These are phyloP conservation scores for Phoma sp. DNA, from an alignment of 2,329 filamentous ascomycete genomes.

Conservation along the genomic window DNA sequence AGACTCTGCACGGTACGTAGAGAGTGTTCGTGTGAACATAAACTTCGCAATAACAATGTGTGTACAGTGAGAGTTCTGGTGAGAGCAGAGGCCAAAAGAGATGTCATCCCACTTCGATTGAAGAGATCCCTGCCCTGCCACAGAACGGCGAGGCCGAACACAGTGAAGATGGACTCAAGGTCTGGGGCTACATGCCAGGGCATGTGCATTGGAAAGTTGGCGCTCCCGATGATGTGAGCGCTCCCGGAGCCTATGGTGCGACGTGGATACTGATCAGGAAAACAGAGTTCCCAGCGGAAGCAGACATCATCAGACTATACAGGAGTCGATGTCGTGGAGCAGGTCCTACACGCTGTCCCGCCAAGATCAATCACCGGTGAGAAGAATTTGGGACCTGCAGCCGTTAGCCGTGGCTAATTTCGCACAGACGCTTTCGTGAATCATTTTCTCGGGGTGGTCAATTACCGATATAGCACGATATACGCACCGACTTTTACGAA, in stretches of 20 bases:
- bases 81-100: slow-evolving; percentile 32
- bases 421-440: slow-evolving; percentile 55
- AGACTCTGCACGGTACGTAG: slow-evolving; percentile 30
- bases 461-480: slow-evolving; percentile 57
- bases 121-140: slow-evolving; percentile 10
- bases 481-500: slow-evolving; percentile 56
- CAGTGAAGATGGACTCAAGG: slow-evolving; percentile 38
- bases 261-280: background rate
- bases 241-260: background rate
- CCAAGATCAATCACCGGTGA: slow-evolving; percentile 44
- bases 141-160: slow-evolving; percentile 18
- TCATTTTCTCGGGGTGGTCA: slow-evolving; percentile 55
- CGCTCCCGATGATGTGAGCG: slow-evolving; percentile 24
- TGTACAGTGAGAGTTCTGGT: slow-evolving; percentile 24
- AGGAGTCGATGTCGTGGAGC: slow-evolving; percentile 43
- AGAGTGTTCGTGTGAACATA: background rate
- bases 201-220: slow-evolving; percentile 44
- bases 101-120: slow-evolving; percentile 18
- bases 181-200: slow-evolving; percentile 48
- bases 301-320: slow-evolving; percentile 17
- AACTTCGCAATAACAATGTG: slow-evolving; percentile 4
- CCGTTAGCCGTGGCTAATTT: slow-evolving; percentile 8
- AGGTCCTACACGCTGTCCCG: slow-evolving; percentile 40
- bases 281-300: slow-evolving; percentile 11
- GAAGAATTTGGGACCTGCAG: background rate